Base-by-base conservation (phyloP, 495 filamentous ascomycete genomes). In the Lindgomyces ingoldianus region DNA sequence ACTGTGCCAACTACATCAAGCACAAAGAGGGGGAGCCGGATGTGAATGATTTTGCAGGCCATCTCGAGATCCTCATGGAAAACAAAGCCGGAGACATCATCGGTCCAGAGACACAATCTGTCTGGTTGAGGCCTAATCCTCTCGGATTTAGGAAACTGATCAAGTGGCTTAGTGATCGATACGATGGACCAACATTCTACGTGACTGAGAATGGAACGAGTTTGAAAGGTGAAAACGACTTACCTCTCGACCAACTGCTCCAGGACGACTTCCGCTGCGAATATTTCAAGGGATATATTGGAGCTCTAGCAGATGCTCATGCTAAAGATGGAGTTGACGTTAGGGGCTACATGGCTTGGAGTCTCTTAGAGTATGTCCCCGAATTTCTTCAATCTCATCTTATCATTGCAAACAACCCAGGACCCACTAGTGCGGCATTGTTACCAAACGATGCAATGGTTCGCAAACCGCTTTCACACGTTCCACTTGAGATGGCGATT, bases 171-270 rank as follows among this genome's bases (percentile, higher is more conserved):
- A 87, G 84, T 74, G 87, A 90, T 69, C 82, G 90, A 4, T 92
- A 91, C 75, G 81, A 79, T 36, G 75, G 85, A 63, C 89, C 89
- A 24, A 84, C 85, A 71, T 90, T 93, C 74, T 90, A 89, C 74
- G 87, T 91, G 57, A 93, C 89, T 0, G 90, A 91, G 81, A 91
- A 90, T 75, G 89, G 90, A 19, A 91, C 89, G 2, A 87, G 84
- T 64, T 77, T 90, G 69, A 87, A 89, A 70, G 88, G 87, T 44
- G 89, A 91, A 80, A 92, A 89, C 72, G 87, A 91, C 70, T 72
- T 90, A 74, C 76, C 84, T 4, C 72, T 84, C 24, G 86, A 90
- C 39, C 65, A 91, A 77, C 80, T 90, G 44, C 76, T 91, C 26
- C 75, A 91, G 44, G 88, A 91, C 74, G 85, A 88, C 67, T 91